These are phyloP conservation scores for Podaxis pistillaris DNA, from an alignment of 768 basidiomycete species.

Conservation along the genomic window DNA sequence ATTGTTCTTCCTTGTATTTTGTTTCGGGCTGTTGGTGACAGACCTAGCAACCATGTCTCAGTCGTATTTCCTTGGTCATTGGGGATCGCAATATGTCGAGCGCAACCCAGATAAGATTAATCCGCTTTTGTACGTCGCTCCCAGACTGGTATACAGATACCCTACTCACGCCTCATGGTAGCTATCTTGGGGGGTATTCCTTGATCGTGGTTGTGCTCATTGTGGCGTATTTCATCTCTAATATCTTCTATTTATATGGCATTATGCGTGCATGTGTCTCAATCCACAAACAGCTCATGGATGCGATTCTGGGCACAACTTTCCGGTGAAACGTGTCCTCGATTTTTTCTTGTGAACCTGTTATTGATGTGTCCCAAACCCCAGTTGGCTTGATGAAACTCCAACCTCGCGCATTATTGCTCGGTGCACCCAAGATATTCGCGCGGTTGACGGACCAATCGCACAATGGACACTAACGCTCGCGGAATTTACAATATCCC, in stretches of 20 bases:
- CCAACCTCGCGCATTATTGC: slow-evolving; percentile 56
- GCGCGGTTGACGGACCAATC: slow-evolving; percentile 49
- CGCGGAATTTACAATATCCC: slow-evolving; percentile 27
- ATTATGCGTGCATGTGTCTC: slow-evolving; percentile 49
- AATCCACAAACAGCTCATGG: slow-evolving; percentile 51
- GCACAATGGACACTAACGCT: slow-evolving; percentile 26
- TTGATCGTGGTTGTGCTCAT: slow-evolving; percentile 15
- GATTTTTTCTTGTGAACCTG: neutral
- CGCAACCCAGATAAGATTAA: slow-evolving; percentile 20
- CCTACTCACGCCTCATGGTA: slow-evolving; percentile 19
- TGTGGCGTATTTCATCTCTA: slow-evolving; percentile 30
- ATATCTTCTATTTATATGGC: slow-evolving; percentile 43
- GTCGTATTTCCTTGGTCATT: slow-evolving; percentile 41
- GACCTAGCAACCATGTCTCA: slow-evolving; percentile 26
- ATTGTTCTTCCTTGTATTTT: slow-evolving; percentile 29
- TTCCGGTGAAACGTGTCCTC: slow-evolving; percentile 39
- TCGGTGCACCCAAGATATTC: slow-evolving; percentile 68
- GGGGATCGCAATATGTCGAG: slow-evolving; percentile 42
- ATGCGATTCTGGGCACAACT: slow-evolving; percentile 57
- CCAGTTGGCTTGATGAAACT: slow-evolving; percentile 49
- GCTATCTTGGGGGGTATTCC: slow-evolving; percentile 40
- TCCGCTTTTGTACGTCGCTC: slow-evolving; percentile 30
- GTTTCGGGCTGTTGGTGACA: slow-evolving; percentile 21
- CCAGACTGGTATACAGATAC: slow-evolving; percentile 29
- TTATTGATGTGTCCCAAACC: neutral